A percentile compares a stretch with the other conserved stretches of the same genome.
Conservation (phyloP, 768 basidiomycete genomes). For the Neoboletus subvelutipes region DNA sequence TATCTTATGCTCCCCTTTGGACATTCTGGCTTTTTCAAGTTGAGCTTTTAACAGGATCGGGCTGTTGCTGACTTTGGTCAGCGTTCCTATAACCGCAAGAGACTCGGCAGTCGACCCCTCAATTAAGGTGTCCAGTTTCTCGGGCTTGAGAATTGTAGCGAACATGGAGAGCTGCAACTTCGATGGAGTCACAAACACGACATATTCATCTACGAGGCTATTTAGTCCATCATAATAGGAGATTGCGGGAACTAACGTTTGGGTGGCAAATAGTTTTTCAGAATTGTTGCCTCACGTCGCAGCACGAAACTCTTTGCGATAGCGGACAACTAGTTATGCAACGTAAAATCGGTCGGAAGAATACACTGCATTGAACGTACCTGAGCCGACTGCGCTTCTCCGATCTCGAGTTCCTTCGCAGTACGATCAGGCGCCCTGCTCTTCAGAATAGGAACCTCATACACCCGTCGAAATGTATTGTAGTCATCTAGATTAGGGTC, state of each 20-base stretch:
- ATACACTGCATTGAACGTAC: constrained; percentile 37
- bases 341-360: neutral
- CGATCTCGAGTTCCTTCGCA: constrained; percentile 69
- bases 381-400: constrained; percentile 75
- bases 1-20: constrained; percentile 41
- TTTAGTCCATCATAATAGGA: neutral
- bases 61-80: constrained; percentile 92
- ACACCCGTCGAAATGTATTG: constrained; percentile 71
- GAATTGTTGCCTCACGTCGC: constrained; percentile 78
- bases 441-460: constrained; percentile 84
- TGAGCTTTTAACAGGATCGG: constrained; percentile 85
- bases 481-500: constrained; percentile 59
- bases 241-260: constrained; percentile 59
- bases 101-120: constrained; percentile 74
- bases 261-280: constrained; percentile 85
- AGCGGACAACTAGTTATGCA: constrained; percentile 51
- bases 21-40: constrained; percentile 56
- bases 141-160: constrained; percentile 67
- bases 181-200: constrained; percentile 94
- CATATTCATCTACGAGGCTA: constrained; percentile 77
- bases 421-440: constrained; percentile 79
- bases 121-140: constrained; percentile 65
- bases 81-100: constrained; percentile 71
- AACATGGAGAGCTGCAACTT: constrained; percentile 80
- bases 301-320: constrained; percentile 89